Percentiles rank a stretch among this genome's conserved stretches.
Evolutionary conservation across 75 land plant genomes (phyloP).

Genomic region (Gnetum montanum): DNA sequence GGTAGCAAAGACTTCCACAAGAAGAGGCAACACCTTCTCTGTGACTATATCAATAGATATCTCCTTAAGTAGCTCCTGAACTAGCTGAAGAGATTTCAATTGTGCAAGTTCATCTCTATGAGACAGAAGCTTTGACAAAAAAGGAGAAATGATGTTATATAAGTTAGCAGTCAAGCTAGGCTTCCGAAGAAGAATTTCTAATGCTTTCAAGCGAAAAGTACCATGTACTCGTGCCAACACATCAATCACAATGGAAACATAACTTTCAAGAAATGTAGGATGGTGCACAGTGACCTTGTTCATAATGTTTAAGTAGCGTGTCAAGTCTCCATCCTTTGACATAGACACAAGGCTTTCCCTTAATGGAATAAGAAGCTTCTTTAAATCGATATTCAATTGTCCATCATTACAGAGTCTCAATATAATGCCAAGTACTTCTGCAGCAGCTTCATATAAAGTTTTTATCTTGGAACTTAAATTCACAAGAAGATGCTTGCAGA

Average conservation of each 20-base stretch:
- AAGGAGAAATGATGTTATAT: conserved; percentile 21
- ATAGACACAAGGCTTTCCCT: conserved; percentile 13
- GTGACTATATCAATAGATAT: conserved; percentile 8
- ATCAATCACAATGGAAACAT: conserved; percentile 25
- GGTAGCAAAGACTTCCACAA: conserved; percentile 21
- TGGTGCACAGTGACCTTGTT: conserved; percentile 22
- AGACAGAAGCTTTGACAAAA: conserved; percentile 21
- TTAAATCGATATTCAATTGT: background rate
- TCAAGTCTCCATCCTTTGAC: conserved; percentile 20
- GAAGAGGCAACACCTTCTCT: conserved; percentile 27
- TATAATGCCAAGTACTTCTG: conserved; percentile 33
- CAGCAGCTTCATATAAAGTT: conserved; percentile 30
- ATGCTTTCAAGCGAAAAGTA: conserved; percentile 18
- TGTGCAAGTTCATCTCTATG: conserved; percentile 38
- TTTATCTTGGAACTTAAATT: conserved; percentile 23
- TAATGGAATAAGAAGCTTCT: conserved; percentile 6
- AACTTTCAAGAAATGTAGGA: conserved; percentile 24
- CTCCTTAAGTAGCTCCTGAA: conserved; percentile 27
- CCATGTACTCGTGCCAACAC: conserved; percentile 35
- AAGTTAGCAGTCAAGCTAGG: conserved; percentile 14
- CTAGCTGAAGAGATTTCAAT: conserved; percentile 27
- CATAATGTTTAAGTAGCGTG: conserved; percentile 23
- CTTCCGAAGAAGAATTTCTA: conserved; percentile 24
- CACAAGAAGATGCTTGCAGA: conserved; percentile 20
- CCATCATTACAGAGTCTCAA: conserved; percentile 13